phyloP scores from a whole-genome alignment of 225 moss, liverwort and hornwort species.

The Climacium dendroides region DNA sequence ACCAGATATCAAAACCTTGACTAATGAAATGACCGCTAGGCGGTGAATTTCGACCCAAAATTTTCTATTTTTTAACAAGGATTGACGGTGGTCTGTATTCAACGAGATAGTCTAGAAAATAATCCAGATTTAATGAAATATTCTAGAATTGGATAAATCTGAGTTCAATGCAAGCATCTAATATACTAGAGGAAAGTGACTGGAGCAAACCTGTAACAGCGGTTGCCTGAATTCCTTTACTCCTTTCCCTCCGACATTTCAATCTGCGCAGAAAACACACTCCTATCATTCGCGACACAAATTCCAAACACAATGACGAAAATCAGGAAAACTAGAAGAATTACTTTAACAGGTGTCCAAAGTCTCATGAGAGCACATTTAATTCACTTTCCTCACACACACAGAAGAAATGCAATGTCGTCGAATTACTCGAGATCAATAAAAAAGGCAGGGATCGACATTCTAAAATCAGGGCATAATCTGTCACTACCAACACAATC shows the following conservation, averaged over 20 bases:
- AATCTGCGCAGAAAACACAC: slow-evolving; percentile 3
- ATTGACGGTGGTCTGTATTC: not conserved
- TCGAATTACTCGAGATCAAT: not conserved
- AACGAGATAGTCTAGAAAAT: not conserved
- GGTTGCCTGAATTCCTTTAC: slow-evolving; percentile 13
- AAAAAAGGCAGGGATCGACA: not conserved
- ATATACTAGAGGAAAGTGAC: not conserved
- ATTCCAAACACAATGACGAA: not conserved
- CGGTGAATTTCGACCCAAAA: not conserved
- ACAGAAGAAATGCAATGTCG: not conserved
- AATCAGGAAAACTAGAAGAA: not conserved
- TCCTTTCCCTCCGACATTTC: not conserved
- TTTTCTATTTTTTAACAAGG: too few relatives aligned
- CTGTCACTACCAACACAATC: not conserved
- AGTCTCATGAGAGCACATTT: not conserved
- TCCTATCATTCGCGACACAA: not conserved
- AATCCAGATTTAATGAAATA: not conserved
- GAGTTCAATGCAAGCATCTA: not conserved
- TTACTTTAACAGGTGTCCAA: not conserved
- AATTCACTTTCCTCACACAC: not conserved
- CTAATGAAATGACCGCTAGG: not conserved
- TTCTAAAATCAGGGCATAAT: not conserved
- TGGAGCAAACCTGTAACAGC: slow-evolving; percentile 21
- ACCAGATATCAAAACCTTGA: not conserved
- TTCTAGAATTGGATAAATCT: not conserved